These are phyloP conservation scores for Boletus tylopilopsis DNA, from an alignment of 768 basidiomycete species.

Conservation along the genomic window DNA sequence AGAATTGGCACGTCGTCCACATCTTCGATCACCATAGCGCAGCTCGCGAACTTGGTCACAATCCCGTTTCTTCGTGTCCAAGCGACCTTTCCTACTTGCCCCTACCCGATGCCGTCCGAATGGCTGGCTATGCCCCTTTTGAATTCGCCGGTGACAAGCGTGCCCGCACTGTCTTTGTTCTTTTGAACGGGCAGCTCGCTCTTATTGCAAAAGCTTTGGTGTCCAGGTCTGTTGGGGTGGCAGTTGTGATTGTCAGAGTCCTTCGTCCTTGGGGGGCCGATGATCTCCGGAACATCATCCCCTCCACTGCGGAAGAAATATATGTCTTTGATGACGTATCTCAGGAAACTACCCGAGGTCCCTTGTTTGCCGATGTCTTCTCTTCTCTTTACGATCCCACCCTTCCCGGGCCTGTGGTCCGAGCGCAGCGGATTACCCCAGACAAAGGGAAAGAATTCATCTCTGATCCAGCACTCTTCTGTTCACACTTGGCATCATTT, in stretches of 20 bases:
- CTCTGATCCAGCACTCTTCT: slow-evolving; percentile 40
- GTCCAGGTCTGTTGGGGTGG: slow-evolving; percentile 45
- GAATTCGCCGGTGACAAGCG: slow-evolving; percentile 65
- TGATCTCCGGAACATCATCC: slow-evolving; percentile 57
- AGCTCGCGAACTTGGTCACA: slow-evolving; percentile 69
- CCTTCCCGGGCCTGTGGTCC: slow-evolving; percentile 38
- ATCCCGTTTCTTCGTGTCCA: slow-evolving; percentile 37
- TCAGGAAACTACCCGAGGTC: slow-evolving; percentile 54
- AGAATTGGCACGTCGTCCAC: slow-evolving; percentile 72
- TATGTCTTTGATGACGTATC: slow-evolving; percentile 81
- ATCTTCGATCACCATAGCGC: slow-evolving; percentile 86
- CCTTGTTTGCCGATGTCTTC: slow-evolving; percentile 71
- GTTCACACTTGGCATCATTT: slow-evolving; percentile 35
- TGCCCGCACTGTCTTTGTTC: slow-evolving; percentile 64
- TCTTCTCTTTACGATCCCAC: slow-evolving; percentile 47
- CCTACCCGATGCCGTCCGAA: slow-evolving; percentile 47
- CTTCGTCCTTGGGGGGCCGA: slow-evolving; percentile 78
- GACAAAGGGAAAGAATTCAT: slow-evolving; percentile 51
- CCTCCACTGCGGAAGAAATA: slow-evolving; percentile 52
- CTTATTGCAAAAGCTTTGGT: slow-evolving; percentile 54
- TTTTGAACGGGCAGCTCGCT: slow-evolving; percentile 77
- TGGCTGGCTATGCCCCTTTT: slow-evolving; percentile 70
- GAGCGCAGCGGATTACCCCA: slow-evolving; percentile 58
- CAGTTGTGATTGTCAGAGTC: slow-evolving; percentile 70
- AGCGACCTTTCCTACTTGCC: slow-evolving; percentile 29